Conservation (phyloP, 331 rosid species). For the Rhamnella rubrinervis region DNA sequence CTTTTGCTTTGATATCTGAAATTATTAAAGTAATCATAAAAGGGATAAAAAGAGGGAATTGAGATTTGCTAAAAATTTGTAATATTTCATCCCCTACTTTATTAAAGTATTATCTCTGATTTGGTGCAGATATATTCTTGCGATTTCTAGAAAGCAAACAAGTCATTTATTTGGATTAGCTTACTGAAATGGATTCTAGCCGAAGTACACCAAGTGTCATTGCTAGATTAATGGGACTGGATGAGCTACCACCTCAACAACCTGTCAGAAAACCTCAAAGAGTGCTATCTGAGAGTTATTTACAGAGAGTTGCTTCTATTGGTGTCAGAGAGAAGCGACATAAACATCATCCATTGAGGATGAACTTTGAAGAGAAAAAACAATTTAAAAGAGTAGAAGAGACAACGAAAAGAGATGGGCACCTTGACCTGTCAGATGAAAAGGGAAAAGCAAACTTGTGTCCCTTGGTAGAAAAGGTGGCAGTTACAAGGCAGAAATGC, state of each 20-base stretch:
- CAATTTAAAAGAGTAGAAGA: constrained; percentile 38
- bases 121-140: constrained; percentile 38
- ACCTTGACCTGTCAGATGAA: constrained; percentile 25
- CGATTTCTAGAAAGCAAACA: constrained; percentile 31
- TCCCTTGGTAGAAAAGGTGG: constrained; percentile 12
- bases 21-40: no score
- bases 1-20: no score
- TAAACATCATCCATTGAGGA: constrained; percentile 32
- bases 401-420: constrained; percentile 25
- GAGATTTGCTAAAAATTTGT: constrained; percentile 9
- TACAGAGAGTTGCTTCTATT: constrained; percentile 63
- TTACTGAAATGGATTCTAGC: constrained; percentile 52
- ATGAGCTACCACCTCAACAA: constrained; percentile 42
- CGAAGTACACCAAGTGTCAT: constrained; percentile 53
- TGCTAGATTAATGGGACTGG: constrained; percentile 77
- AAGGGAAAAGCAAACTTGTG: constrained; percentile 22
- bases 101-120: constrained; percentile 25
- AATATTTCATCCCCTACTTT: constrained; percentile 11
- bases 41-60: not conserved
- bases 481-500: constrained; percentile 10
- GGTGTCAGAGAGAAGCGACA: constrained; percentile 50
- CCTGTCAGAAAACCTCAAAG: constrained; percentile 40
- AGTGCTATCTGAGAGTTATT: constrained; percentile 75
- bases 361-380: constrained; percentile 35
- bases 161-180: constrained; percentile 22